Conservation (phyloP, 2,329 filamentous ascomycete species). For the Aspergillus ustus region DNA sequence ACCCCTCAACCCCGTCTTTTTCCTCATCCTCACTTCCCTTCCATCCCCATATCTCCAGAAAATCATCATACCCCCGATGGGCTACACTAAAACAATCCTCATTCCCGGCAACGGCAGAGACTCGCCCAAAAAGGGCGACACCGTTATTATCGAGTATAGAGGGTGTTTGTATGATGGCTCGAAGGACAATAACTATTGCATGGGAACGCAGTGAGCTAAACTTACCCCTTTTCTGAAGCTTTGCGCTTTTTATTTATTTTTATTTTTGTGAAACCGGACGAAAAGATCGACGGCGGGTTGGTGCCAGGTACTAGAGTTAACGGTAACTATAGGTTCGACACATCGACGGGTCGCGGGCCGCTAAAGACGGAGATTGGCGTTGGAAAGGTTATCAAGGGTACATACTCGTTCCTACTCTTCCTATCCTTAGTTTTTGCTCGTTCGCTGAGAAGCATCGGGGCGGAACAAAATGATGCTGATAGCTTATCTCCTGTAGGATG, state of each 20-base stretch:
- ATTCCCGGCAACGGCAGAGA: constrained; percentile 64
- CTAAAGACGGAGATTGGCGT: constrained; percentile 80
- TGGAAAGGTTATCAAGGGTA: constrained; percentile 85
- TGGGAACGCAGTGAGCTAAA: constrained; percentile 70
- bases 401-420: constrained; percentile 33
- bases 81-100: constrained; percentile 71
- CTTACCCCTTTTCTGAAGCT: not conserved
- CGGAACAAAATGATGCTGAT: no score
- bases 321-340: constrained; percentile 75
- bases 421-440: no score
- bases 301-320: not conserved
- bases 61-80: constrained; percentile 56
- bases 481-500: constrained; percentile 55
- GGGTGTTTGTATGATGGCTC: constrained; percentile 77
- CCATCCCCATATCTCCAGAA: not conserved
- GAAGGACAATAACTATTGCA: constrained; percentile 57
- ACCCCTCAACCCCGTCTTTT: not conserved
- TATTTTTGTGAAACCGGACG: not conserved
- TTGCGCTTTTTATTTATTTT: not conserved
- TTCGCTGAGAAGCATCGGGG: no score
- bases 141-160: constrained; percentile 86
- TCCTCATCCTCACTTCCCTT: not conserved
- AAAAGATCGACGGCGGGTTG: not conserved
- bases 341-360: constrained; percentile 72
- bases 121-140: constrained; percentile 68